A percentile compares a stretch with the other conserved stretches of the same genome.
Evolutionary conservation across 1,284 basidiomycete species (phyloP).

Genomic region (Ustilago tritici): DNA sequence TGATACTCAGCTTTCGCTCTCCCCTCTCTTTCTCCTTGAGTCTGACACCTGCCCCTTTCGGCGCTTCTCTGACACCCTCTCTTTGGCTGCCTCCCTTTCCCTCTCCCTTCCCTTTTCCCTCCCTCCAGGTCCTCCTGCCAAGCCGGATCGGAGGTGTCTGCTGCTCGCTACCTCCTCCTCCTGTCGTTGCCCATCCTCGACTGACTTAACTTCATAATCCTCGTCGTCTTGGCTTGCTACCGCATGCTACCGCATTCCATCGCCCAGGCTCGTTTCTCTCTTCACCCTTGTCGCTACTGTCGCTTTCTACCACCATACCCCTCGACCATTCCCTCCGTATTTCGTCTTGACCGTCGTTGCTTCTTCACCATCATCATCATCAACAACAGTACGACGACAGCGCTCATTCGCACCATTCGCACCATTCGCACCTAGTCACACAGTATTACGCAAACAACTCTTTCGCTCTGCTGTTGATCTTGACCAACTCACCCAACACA

Average conservation of each 20-base stretch:
- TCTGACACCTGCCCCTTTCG: slow-evolving; percentile 19
- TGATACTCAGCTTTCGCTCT: background rate
- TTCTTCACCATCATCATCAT: background rate
- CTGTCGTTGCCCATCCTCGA: slow-evolving; percentile 8
- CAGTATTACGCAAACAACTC: background rate
- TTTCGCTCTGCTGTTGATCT: slow-evolving; percentile 4
- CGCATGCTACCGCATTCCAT: slow-evolving; percentile 18
- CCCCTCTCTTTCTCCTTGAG: background rate
- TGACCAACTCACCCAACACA: background rate
- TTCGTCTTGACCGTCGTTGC: background rate
- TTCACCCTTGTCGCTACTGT: slow-evolving; percentile 16
- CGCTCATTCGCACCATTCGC: background rate
- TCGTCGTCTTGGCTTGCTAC: slow-evolving; percentile 9
- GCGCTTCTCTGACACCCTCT: background rate
- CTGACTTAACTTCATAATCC: slow-evolving; percentile 33
- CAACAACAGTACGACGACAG: background rate
- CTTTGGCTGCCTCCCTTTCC: background rate
- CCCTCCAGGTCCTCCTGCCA: background rate
- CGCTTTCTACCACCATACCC: slow-evolving; percentile 5
- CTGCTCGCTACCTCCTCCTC: background rate
- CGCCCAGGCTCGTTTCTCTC: slow-evolving; percentile 11
- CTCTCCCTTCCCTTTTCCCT: background rate
- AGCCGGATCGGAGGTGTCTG: no score
- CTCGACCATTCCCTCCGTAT: slow-evolving; percentile 9
- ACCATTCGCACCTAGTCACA: background rate